Percentiles rank a stretch among this genome's conserved stretches.
phyloP scores from a whole-genome alignment of 1,139 yeast genomes.

The Sugiyamaella pinicola region DNA sequence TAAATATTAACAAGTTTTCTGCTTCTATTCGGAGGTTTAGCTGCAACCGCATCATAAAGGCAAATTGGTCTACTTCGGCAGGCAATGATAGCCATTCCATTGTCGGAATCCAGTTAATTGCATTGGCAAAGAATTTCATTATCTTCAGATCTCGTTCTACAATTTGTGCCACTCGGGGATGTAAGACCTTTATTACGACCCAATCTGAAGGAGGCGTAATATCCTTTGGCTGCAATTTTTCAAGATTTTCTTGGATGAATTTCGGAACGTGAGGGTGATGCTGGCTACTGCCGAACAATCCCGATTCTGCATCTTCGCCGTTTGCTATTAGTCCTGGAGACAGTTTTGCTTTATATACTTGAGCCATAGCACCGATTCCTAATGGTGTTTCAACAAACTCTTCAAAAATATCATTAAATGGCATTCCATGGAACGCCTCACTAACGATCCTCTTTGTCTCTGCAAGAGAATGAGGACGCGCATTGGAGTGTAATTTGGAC shows the following conservation, averaged over 20 bases:
- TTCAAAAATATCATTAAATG: slow-evolving; percentile 76
- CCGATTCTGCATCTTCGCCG: slow-evolving; percentile 12
- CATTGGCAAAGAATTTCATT: slow-evolving; percentile 75
- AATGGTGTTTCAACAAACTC: slow-evolving; percentile 74
- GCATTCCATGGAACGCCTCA: slow-evolving; percentile 60
- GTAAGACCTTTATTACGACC: slow-evolving; percentile 91
- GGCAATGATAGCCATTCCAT: slow-evolving; percentile 98
- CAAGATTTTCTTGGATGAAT: slow-evolving; percentile 19
- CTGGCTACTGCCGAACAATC: not conserved
- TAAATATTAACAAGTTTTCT: slow-evolving; percentile 69
- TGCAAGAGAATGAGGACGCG: slow-evolving; percentile 67
- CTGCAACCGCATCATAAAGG: slow-evolving; percentile 83
- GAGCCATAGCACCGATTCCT: slow-evolving; percentile 98
- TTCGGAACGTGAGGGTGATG: slow-evolving; percentile 9
- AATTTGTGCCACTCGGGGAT: slow-evolving; percentile 75
- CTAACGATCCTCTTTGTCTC: slow-evolving; percentile 62
- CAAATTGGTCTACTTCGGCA: slow-evolving; percentile 88
- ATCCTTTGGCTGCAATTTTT: slow-evolving; percentile 22
- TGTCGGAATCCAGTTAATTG: slow-evolving; percentile 75
- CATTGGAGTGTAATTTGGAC: slow-evolving; percentile 78
- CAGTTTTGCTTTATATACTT: slow-evolving; percentile 79
- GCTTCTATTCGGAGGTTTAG: slow-evolving; percentile 90
- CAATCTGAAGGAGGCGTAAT: slow-evolving; percentile 50
- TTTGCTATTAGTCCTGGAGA: slow-evolving; percentile 25
- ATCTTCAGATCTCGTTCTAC: slow-evolving; percentile 81